phyloP scores from a whole-genome alignment of 495 filamentous ascomycete species.

The Penicillium silybi region DNA sequence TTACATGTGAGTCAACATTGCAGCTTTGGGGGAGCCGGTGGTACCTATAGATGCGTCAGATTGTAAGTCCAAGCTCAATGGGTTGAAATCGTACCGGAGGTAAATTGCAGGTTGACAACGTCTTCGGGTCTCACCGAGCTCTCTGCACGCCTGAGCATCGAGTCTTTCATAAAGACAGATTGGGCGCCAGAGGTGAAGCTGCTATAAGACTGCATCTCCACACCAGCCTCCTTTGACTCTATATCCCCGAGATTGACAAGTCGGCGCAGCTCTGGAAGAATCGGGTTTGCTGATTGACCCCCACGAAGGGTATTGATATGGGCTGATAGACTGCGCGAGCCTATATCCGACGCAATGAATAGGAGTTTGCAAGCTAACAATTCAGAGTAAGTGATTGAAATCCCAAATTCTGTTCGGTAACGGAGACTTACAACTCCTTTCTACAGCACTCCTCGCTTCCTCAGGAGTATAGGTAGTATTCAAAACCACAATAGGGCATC shows the following conservation, averaged over 20 bases:
- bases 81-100: constrained; percentile 62
- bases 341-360: constrained; percentile 11
- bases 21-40: constrained; percentile 75
- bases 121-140: constrained; percentile 51
- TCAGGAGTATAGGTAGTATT: constrained; percentile 24
- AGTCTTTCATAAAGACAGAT: constrained; percentile 5
- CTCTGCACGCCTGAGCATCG: constrained; percentile 3
- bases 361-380: constrained; percentile 18
- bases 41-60: constrained; percentile 42
- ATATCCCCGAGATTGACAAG: constrained; percentile 9
- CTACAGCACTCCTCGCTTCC: constrained; percentile 19
- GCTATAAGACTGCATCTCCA: constrained; percentile 13
- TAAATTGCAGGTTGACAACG: constrained; percentile 85
- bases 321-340: constrained; percentile 1
- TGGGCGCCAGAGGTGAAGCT: constrained; percentile 7
- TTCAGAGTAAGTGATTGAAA: background rate
- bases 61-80: background rate
- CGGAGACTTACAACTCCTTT: constrained; percentile 10
- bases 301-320: constrained; percentile 12
- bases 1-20: constrained; percentile 67
- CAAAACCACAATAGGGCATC: constrained; percentile 23
- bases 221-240: background rate
- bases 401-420: background rate
- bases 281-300: background rate
- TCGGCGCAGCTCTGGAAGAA: constrained; percentile 11